phyloP scores from a whole-genome alignment of 2,329 filamentous ascomycete species.

The Cytospora paraplurivora region DNA sequence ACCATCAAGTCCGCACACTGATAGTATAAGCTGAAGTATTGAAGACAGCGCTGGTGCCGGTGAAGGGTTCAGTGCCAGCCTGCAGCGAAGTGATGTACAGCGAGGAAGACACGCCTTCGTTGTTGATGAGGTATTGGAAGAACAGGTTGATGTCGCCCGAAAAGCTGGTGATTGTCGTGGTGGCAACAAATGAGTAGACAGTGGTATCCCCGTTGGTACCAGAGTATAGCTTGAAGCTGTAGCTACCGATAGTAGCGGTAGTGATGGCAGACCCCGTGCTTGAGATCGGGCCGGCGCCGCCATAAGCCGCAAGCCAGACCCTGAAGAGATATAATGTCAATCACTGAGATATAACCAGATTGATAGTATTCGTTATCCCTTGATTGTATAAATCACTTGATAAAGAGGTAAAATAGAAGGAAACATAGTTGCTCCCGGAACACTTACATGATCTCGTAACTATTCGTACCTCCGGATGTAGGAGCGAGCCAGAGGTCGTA shows the following conservation, averaged over 20 bases:
- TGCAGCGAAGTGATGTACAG: slow-evolving; percentile 57
- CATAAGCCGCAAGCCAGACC: slow-evolving; percentile 60
- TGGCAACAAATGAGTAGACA: slow-evolving; percentile 57
- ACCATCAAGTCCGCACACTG: background rate
- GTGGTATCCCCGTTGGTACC: slow-evolving; percentile 59
- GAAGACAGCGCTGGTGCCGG: slow-evolving; percentile 43
- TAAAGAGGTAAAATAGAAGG: too few species aligned
- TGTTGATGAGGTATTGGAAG: slow-evolving; percentile 54
- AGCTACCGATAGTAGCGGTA: slow-evolving; percentile 54
- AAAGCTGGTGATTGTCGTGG: slow-evolving; percentile 51
- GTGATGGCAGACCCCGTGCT: slow-evolving; percentile 53
- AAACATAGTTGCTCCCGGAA: too few species aligned
- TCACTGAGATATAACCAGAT: too few species aligned
- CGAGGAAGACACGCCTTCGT: slow-evolving; percentile 48
- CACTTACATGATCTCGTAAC: slow-evolving; percentile 61
- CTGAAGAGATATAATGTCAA: too few species aligned
- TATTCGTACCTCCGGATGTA: slow-evolving; percentile 44
- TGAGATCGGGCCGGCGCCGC: slow-evolving; percentile 61
- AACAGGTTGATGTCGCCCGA: slow-evolving; percentile 60
- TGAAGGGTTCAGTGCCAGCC: slow-evolving; percentile 60
- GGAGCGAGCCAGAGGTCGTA: slow-evolving; percentile 62
- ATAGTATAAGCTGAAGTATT: slow-evolving; percentile 28
- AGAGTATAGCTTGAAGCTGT: slow-evolving; percentile 58
- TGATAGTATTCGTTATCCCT: too few species aligned
- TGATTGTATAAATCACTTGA: too few species aligned